Evolutionary conservation across 106 monocot species (phyloP).

Genomic region (Triglochin maritima): DNA sequence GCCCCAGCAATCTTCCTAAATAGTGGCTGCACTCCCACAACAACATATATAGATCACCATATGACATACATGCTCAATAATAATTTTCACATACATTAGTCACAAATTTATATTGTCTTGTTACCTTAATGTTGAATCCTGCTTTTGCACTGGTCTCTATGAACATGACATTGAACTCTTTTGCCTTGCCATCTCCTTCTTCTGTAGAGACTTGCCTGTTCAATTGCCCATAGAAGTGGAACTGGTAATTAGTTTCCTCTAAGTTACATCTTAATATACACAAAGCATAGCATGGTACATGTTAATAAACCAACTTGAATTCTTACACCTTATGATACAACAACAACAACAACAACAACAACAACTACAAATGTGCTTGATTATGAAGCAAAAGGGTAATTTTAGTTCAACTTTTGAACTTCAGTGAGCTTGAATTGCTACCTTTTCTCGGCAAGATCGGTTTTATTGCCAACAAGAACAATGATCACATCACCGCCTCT

Average conservation of each 20-base stretch:
- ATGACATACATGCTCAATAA: neutral
- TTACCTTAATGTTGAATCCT: slow-evolving; percentile 17
- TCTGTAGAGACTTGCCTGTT: slow-evolving; percentile 17
- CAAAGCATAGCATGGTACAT: too few species aligned
- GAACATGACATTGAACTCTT: slow-evolving; percentile 7
- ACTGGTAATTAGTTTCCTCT: too few species aligned
- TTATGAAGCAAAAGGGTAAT: neutral
- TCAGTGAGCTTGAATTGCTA: slow-evolving; percentile 2
- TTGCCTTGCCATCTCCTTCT: slow-evolving; percentile 12
- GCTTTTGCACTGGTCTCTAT: slow-evolving; percentile 21
- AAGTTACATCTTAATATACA: too few species aligned
- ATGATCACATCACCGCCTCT: slow-evolving; percentile 50
- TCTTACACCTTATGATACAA: too few species aligned
- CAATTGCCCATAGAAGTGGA: too few species aligned
- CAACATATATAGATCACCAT: neutral
- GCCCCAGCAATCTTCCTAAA: slow-evolving; percentile 56
- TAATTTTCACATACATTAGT: neutral
- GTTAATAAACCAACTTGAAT: too few species aligned
- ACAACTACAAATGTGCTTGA: neutral
- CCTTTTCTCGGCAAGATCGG: slow-evolving; percentile 54
- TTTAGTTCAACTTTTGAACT: too few species aligned
- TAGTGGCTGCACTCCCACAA: slow-evolving; percentile 27
- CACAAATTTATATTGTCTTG: too few species aligned
- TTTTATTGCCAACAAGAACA: slow-evolving; percentile 66
- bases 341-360: too few species aligned